Evolutionary conservation across 441 rosid species (phyloP).

Genomic region (Capsella rubella): DNA sequence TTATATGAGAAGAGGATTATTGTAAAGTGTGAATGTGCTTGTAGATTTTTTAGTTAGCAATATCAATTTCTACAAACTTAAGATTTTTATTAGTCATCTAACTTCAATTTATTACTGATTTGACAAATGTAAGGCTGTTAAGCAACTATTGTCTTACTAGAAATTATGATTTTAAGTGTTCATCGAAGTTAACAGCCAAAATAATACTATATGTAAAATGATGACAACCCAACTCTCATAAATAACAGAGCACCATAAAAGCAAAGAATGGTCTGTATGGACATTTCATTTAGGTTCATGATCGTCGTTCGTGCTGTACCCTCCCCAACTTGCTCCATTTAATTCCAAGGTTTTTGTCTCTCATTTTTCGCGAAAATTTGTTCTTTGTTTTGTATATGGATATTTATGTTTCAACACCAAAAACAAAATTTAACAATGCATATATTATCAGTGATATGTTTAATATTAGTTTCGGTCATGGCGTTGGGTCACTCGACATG

Average conservation of each 20-base stretch:
- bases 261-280: conserved; percentile 16
- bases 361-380: not conserved
- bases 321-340: conserved; percentile 46
- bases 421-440: conserved; percentile 8
- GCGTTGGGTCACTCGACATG: conserved; percentile 33
- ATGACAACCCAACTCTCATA: not conserved
- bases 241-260: not conserved
- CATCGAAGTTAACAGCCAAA: conserved; percentile 11
- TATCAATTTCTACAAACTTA: not conserved
- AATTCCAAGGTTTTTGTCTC: conserved; percentile 18
- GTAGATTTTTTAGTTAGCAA: not conserved
- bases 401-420: not conserved
- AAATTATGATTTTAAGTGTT: not conserved
- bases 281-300: conserved; percentile 34
- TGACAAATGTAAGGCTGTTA: not conserved
- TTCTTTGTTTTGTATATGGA: not conserved
- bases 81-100: not conserved
- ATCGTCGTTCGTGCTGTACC: conserved; percentile 47
- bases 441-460: not conserved
- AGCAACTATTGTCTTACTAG: not conserved
- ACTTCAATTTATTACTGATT: not conserved
- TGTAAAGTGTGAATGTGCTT: conserved; percentile 9
- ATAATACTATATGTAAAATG: not conserved
- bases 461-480: conserved; percentile 23
- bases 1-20: not conserved